Conservation (phyloP, 176 grass and related monocot genomes). For the Aegilops speltoides region DNA sequence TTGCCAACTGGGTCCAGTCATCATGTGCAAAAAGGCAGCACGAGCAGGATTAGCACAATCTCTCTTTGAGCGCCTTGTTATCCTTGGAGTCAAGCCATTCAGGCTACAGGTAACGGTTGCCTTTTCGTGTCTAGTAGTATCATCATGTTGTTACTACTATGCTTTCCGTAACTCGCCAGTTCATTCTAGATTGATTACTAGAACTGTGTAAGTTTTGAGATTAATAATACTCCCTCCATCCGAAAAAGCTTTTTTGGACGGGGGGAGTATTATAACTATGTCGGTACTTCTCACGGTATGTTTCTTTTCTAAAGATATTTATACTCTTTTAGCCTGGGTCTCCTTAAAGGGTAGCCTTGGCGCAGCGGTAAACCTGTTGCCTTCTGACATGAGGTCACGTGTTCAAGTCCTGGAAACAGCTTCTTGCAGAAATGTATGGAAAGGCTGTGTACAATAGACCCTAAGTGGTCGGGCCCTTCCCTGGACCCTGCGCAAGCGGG, state of each 20-base stretch:
- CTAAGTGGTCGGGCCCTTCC: too few species aligned
- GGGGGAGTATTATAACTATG: neutral
- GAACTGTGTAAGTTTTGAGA: neutral
- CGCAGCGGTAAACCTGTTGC: too few species aligned
- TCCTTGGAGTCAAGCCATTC: constrained; percentile 97
- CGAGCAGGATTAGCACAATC: constrained; percentile 94
- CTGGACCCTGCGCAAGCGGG: too few species aligned
- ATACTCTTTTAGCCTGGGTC: neutral
- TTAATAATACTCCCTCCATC: neutral
- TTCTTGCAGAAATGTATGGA: too few species aligned
- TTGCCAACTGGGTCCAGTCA: constrained; percentile 96
- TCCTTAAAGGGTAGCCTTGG: too few species aligned
- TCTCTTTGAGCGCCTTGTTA: constrained; percentile 95
- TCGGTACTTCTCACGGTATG: neutral
- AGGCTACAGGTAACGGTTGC: constrained; percentile 74
- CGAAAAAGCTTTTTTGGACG: too few species aligned
- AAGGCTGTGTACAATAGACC: too few species aligned
- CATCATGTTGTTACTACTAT: neutral
- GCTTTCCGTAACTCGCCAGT: neutral
- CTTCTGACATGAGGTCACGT: too few species aligned
- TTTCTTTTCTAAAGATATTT: neutral
- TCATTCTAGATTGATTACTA: neutral
- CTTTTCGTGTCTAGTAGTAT: neutral
- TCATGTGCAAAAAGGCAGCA: constrained; percentile 99
- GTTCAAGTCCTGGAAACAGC: too few species aligned